Evolutionary conservation across 164 flowering plant species (phyloP).

Genomic region (Chimonanthus salicifolius): DNA sequence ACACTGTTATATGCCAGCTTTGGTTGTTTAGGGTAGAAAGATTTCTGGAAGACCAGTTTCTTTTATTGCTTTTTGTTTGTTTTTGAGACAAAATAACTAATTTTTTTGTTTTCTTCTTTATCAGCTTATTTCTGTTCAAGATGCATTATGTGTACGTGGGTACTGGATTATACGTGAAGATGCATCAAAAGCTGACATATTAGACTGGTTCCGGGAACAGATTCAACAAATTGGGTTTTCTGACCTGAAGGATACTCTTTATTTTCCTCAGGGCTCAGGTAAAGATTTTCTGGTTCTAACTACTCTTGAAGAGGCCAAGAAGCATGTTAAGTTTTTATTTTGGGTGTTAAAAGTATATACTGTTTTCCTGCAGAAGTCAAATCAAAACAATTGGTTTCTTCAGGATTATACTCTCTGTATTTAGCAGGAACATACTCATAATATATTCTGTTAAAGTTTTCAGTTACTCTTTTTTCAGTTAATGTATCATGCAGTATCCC

Average conservation of each 20-base stretch:
- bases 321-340: not conserved
- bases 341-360: not conserved
- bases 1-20: not conserved
- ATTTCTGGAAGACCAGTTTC: not conserved
- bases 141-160: constrained; percentile 72
- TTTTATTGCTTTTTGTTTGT: not conserved
- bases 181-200: constrained; percentile 32
- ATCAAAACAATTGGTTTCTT: too few species aligned
- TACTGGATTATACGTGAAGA: constrained; percentile 64
- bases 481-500: too few species aligned
- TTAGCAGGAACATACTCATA: too few species aligned
- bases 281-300: constrained; percentile 4
- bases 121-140: constrained; percentile 51
- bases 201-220: constrained; percentile 54
- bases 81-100: not conserved
- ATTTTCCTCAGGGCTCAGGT: constrained; percentile 65
- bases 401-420: too few species aligned
- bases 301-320: not conserved
- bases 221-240: constrained; percentile 50
- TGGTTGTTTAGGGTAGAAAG: not conserved
- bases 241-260: constrained; percentile 56
- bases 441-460: too few species aligned
- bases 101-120: not conserved
- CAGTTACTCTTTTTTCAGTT: too few species aligned
- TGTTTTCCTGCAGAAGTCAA: too few species aligned